These are phyloP conservation scores for Eremochloa ophiuroides DNA, from an alignment of 176 grass and related monocot genomes.

Conservation along the genomic window DNA sequence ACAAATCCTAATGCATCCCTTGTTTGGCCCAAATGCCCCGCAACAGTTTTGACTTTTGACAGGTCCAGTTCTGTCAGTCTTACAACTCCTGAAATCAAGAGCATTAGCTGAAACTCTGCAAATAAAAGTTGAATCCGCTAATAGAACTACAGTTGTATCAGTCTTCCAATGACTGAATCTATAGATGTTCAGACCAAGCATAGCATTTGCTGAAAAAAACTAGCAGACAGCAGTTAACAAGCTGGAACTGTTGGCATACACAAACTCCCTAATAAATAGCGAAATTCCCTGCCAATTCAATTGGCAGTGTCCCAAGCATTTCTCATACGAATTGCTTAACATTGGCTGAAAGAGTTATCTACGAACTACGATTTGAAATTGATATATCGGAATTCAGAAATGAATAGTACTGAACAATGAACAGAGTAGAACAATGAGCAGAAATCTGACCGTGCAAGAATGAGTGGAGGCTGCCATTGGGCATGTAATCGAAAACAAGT, in stretches of 20 bases:
- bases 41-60: no score
- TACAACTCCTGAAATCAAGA: no score
- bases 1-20: no score
- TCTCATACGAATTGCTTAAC: neutral
- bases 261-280: neutral
- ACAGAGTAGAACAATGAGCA: neutral
- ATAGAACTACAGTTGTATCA: no score
- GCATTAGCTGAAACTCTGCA: no score
- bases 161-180: no score
- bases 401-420: neutral
- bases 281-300: neutral
- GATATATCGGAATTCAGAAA: neutral
- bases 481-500: slow-evolving; percentile 68
- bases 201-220: neutral
- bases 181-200: no score
- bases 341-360: neutral
- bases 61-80: no score
- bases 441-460: slow-evolving; percentile 49
- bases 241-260: no score
- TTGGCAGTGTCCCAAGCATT: neutral
- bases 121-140: no score
- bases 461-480: slow-evolving; percentile 53
- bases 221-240: neutral
- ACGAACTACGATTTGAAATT: neutral
- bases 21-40: no score